These are phyloP conservation scores for Arbutus unedo DNA, from an alignment of 148 eudicot genomes.

Conservation along the genomic window DNA sequence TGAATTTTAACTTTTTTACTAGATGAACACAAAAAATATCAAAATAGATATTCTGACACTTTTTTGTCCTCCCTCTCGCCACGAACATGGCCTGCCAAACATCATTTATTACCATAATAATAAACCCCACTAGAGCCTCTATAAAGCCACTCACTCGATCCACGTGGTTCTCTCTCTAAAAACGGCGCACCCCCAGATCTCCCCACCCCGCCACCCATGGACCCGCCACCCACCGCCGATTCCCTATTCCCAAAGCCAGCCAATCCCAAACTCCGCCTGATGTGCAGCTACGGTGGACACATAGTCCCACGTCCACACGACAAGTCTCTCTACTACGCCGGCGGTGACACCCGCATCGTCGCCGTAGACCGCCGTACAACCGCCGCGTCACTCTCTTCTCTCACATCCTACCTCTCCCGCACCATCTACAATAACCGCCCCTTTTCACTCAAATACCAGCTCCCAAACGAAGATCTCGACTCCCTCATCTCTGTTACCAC, in stretches of 20 bases:
- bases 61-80: too few species aligned
- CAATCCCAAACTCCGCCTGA: constrained; percentile 56
- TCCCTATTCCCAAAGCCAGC: constrained; percentile 12
- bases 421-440: constrained; percentile 36
- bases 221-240: constrained; percentile 32
- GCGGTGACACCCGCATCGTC: constrained; percentile 87
- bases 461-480: constrained; percentile 78
- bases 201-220: constrained; percentile 30
- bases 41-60: too few species aligned
- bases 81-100: too few species aligned
- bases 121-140: neutral
- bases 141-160: neutral
- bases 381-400: constrained; percentile 32
- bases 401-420: constrained; percentile 48
- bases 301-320: constrained; percentile 71
- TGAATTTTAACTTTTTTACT: too few species aligned
- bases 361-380: constrained; percentile 49
- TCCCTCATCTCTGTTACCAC: constrained; percentile 69
- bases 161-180: neutral
- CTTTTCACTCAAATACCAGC: constrained; percentile 67
- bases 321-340: constrained; percentile 66
- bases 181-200: constrained; percentile 19
- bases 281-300: constrained; percentile 83
- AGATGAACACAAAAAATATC: too few species aligned
- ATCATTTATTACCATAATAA: too few species aligned